These are phyloP conservation scores for Chaetomiaceae sp. DNA, from an alignment of 2,329 filamentous ascomycete species.

Conservation along the genomic window DNA sequence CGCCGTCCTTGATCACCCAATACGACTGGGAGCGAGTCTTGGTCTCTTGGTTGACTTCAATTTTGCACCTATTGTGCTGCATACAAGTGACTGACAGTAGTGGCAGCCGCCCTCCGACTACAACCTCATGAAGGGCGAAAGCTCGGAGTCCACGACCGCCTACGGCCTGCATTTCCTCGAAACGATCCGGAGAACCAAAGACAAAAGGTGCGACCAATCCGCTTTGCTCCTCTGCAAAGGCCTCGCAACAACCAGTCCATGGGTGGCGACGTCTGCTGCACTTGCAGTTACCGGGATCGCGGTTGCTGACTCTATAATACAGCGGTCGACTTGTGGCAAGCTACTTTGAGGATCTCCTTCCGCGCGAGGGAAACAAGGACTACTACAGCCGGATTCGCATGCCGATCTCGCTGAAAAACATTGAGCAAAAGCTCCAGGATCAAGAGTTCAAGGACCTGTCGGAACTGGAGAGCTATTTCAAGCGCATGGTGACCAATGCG, in stretches of 20 bases:
- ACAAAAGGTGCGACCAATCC: constrained; percentile 67
- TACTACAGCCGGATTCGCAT: constrained; percentile 75
- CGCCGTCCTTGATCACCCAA: too few species aligned
- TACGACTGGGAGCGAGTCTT: too few species aligned
- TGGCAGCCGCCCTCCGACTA: constrained; percentile 31
- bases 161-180: constrained; percentile 69
- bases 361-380: constrained; percentile 56
- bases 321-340: constrained; percentile 69
- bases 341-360: constrained; percentile 67
- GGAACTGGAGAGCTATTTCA: constrained; percentile 75
- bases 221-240: too few species aligned
- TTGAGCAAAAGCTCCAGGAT: constrained; percentile 67
- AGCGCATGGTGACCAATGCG: constrained; percentile 80
- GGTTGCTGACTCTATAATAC: constrained; percentile 10
- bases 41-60: too few species aligned
- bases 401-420: constrained; percentile 70
- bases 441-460: constrained; percentile 65
- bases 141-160: constrained; percentile 60
- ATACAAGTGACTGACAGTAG: constrained; percentile 10
- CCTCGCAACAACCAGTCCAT: too few species aligned
- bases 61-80: background rate
- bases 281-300: too few species aligned
- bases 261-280: too few species aligned
- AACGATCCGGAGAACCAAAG: constrained; percentile 66
- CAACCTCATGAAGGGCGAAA: constrained; percentile 53